phyloP scores from a whole-genome alignment of 2,329 filamentous ascomycete genomes.

The Arthroderma uncinatum region DNA sequence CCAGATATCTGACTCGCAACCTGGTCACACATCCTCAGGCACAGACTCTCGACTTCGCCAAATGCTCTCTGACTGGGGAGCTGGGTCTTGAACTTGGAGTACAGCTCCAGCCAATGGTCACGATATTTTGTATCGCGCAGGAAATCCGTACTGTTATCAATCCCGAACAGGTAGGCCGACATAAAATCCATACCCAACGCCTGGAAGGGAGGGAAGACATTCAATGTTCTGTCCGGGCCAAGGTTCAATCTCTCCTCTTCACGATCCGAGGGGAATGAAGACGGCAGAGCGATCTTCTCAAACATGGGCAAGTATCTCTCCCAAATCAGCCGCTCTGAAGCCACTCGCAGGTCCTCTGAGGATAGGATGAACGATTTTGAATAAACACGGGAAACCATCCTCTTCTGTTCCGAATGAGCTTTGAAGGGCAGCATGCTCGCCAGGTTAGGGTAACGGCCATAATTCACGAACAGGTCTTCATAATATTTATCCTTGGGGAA shows the following conservation, averaged over 20 bases:
- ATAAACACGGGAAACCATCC: conserved; percentile 63
- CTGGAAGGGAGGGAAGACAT: conserved; percentile 51
- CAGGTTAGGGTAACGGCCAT: conserved; percentile 46
- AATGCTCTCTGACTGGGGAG: conserved; percentile 46
- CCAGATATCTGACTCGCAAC: conserved; percentile 21
- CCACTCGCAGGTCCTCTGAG: conserved; percentile 43
- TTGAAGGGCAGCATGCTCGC: conserved; percentile 51
- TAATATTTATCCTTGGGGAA: conserved; percentile 62
- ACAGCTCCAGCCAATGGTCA: conserved; percentile 51
- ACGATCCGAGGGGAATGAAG: neutral
- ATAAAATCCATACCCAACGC: conserved; percentile 63
- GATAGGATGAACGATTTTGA: conserved; percentile 58
- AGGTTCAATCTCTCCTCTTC: conserved; percentile 14
- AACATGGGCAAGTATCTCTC: conserved; percentile 47
- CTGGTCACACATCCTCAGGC: conserved; percentile 39
- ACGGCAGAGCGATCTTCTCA: conserved; percentile 15
- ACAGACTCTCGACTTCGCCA: conserved; percentile 53
- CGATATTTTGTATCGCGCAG: conserved; percentile 43
- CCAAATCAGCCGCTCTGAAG: conserved; percentile 46
- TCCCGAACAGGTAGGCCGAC: conserved; percentile 57
- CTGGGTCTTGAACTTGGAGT: conserved; percentile 47
- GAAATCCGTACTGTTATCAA: conserved; percentile 47
- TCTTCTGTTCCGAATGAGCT: conserved; percentile 55
- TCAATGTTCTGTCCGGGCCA: conserved; percentile 16
- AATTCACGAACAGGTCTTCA: conserved; percentile 52